phyloP scores from a whole-genome alignment of 345 rosid species.

The Bretschneidera sinensis region DNA sequence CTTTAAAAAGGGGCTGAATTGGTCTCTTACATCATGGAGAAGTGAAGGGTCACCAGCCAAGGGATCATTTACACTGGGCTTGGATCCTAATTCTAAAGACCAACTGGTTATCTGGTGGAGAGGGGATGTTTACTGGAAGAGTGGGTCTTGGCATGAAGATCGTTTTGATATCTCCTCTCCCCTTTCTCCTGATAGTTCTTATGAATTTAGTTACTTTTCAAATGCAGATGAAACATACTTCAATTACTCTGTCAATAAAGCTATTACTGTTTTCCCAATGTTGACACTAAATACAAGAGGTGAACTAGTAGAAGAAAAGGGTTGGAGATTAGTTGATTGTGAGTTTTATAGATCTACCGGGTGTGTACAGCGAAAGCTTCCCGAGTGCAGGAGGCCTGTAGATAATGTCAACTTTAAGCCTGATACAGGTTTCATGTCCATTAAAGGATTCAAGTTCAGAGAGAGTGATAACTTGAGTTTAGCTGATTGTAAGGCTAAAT shows the following conservation, averaged over 20 bases:
- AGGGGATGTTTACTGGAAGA: conserved; percentile 21
- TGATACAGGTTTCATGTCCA: too few species aligned
- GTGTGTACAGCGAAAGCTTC: too few species aligned
- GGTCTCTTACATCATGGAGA: conserved; percentile 32
- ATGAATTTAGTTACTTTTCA: conserved; percentile 10
- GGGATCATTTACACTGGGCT: conserved; percentile 24
- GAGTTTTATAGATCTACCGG: too few species aligned
- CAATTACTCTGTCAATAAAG: conserved; percentile 10
- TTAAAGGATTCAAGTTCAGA: too few species aligned
- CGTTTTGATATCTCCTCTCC: too few species aligned
- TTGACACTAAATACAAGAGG: neutral
- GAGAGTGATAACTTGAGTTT: too few species aligned
- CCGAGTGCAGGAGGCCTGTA: too few species aligned
- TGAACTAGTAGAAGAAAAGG: neutral
- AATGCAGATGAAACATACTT: conserved; percentile 23
- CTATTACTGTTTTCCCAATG: neutral
- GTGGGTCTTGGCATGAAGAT: conserved; percentile 20
- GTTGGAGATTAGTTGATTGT: neutral
- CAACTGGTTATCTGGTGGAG: conserved; percentile 21
- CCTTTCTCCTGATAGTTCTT: neutral
- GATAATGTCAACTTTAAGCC: too few species aligned
- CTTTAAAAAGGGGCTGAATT: conserved; percentile 20
- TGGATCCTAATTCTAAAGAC: conserved; percentile 19
- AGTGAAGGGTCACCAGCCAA: conserved; percentile 6
- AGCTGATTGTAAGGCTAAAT: conserved; percentile 11